Base-by-base conservation (phyloP, 1,139 yeast genomes). In the Martiniozyma asiatica region DNA sequence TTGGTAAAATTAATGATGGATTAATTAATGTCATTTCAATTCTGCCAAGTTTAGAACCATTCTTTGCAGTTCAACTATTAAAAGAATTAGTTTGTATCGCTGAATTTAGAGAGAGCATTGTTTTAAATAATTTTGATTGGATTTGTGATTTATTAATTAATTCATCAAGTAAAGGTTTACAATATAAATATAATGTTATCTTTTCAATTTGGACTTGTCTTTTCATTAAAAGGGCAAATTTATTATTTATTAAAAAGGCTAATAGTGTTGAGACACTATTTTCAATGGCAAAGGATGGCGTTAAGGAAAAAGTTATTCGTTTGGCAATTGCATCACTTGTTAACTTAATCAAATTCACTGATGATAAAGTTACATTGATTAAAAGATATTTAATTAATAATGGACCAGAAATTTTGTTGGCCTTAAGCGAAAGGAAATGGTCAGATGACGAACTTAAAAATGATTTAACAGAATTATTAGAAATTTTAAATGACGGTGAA, bases 281-380 rank as follows among this genome's bases (percentile, higher is more conserved):
- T 35, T 44, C 48, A 6, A 58, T 67, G 31, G 61, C 75, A 11
- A 80, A 78, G 50, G 73, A 74, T 37, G 82, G 95, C 2, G 81
- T 89, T 45, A 89, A 89, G 61, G 93, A 87, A 58, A 89, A 89
- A 59, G 73, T 89, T 35, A 81, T 84, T 24, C 68, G 99, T 50
- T 63, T 89, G 31, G 65, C 93, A 14, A 65, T 84, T 23, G 78
- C 94, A 2, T 72, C 77, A 25, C 60, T 89, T 39, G 66, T 77
- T 46, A 78, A 78, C 45, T 34, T 50, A 14, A 58, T 76, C 33
- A 61, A 73, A 27, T 36, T 47, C 51, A 37, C 61, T 47, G 25
- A 23, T 10, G 14, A 17, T 14, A 52, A 55, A 26, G 67, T 77
- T 30, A 12, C 15, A 18, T 24, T 33, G 10, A 68, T 85, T 45